Evolutionary conservation across 2,329 filamentous ascomycete genomes (phyloP).

Genomic region (Chaetoscypha palmicola): DNA sequence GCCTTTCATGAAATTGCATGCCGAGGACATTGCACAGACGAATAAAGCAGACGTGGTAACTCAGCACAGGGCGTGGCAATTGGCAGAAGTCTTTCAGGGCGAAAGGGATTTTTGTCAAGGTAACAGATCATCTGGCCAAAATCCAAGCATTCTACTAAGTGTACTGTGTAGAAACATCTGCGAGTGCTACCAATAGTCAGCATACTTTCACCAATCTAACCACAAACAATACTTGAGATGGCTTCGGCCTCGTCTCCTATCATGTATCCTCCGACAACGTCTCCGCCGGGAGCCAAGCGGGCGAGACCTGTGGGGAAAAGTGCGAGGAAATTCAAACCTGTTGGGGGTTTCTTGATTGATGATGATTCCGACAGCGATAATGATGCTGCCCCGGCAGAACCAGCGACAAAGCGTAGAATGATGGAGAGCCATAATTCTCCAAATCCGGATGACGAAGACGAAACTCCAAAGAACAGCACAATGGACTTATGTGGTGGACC

Average conservation of each 20-base stretch:
- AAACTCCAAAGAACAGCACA: neutral
- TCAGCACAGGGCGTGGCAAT: slow-evolving; percentile 42
- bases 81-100: slow-evolving; percentile 41
- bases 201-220: slow-evolving; percentile 32
- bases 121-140: slow-evolving; percentile 7
- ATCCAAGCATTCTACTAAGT: slow-evolving; percentile 7
- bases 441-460: slow-evolving; percentile 6
- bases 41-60: slow-evolving; percentile 40
- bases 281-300: slow-evolving; percentile 33
- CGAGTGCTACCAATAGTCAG: slow-evolving; percentile 11
- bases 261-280: slow-evolving; percentile 29
- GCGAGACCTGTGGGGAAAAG: slow-evolving; percentile 30
- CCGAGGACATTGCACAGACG: slow-evolving; percentile 37
- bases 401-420: slow-evolving; percentile 40
- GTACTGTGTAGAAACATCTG: slow-evolving; percentile 23
- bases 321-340: slow-evolving; percentile 30
- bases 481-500: slow-evolving; percentile 7
- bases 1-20: slow-evolving; percentile 35
- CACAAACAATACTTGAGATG: slow-evolving; percentile 39
- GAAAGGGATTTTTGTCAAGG: slow-evolving; percentile 36
- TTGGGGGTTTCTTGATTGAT: slow-evolving; percentile 40
- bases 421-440: slow-evolving; percentile 27
- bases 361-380: slow-evolving; percentile 37
- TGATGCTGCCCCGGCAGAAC: slow-evolving; percentile 27
- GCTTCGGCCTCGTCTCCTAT: slow-evolving; percentile 53